Percentiles rank a stretch among this genome's conserved stretches.
Conservation (phyloP, 2,329 filamentous ascomycete genomes). For the Penicillium brasilianum region DNA sequence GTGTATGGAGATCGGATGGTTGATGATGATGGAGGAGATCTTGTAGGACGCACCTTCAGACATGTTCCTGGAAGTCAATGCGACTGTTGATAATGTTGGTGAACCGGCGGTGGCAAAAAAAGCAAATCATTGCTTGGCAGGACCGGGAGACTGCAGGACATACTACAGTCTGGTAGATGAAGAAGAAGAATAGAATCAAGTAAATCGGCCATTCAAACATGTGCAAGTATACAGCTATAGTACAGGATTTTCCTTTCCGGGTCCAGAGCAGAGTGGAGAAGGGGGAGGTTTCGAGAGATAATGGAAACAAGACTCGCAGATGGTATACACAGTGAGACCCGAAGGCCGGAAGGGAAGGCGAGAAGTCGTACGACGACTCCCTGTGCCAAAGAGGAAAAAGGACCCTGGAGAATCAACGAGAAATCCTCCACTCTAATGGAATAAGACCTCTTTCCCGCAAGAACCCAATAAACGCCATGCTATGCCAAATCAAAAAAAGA, state of each 20-base stretch:
- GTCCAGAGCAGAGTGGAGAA: conserved; percentile 33
- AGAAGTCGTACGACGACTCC: background rate
- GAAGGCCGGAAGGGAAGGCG: conserved; percentile 16
- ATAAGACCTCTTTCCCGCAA: conserved; percentile 32
- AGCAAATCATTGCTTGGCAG: background rate
- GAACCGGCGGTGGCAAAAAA: conserved; percentile 28
- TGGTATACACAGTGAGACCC: conserved; percentile 31
- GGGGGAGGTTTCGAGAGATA: conserved; percentile 10
- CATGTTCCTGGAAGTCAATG: conserved; percentile 10
- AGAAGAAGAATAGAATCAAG: conserved; percentile 1
- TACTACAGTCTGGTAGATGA: background rate
- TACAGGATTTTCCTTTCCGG: conserved; percentile 27
- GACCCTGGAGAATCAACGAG: background rate
- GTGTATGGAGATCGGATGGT: background rate
- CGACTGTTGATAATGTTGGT: background rate
- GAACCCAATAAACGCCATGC: conserved; percentile 46
- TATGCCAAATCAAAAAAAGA: conserved; percentile 43
- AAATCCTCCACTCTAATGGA: conserved; percentile 23
- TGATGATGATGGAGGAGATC: background rate
- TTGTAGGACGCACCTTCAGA: background rate
- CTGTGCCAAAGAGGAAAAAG: background rate
- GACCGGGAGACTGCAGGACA: background rate
- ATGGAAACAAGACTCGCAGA: conserved; percentile 17
- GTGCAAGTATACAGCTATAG: conserved; percentile 34
- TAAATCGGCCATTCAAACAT: conserved; percentile 23